phyloP scores from a whole-genome alignment of 768 basidiomycete species.

The Phlebiopsis gigantea region DNA sequence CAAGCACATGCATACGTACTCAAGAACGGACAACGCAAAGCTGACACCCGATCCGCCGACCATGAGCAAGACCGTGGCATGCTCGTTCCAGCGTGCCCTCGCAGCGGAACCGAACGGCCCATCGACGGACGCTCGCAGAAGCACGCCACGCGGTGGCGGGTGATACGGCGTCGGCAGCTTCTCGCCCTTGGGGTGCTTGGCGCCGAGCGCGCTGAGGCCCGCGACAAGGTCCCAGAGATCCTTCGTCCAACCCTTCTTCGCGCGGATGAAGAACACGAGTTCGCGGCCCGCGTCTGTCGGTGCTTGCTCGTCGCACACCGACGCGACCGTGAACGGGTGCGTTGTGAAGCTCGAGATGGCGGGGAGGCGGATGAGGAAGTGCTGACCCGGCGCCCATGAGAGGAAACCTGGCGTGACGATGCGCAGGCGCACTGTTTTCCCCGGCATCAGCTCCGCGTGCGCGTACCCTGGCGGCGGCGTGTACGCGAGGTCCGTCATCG shows the following conservation, averaged over 20 bases:
- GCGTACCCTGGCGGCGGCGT: conserved; percentile 63
- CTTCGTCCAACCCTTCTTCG: conserved; percentile 65
- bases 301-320: conserved; percentile 46
- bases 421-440: conserved; percentile 64
- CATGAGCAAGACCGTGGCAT: conserved; percentile 58
- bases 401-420: conserved; percentile 51
- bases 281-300: conserved; percentile 43
- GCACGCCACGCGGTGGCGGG: conserved; percentile 40
- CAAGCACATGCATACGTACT: conserved; percentile 56
- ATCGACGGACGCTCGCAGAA: conserved; percentile 55
- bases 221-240: conserved; percentile 55
- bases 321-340: conserved; percentile 73
- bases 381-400: conserved; percentile 75
- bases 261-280: conserved; percentile 63
- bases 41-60: conserved; percentile 74
- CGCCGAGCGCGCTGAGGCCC: conserved; percentile 27
- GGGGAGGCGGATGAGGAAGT: conserved; percentile 65
- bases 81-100: conserved; percentile 51
- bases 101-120: conserved; percentile 66
- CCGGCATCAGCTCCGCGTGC: conserved; percentile 63
- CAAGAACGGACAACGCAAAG: conserved; percentile 61
- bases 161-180: conserved; percentile 23
- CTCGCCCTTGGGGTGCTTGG: conserved; percentile 26
- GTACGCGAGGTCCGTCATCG: conserved; percentile 21
- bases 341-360: conserved; percentile 53